phyloP scores from a whole-genome alignment of 139 green algal species.

The Haematococcus sp. region DNA sequence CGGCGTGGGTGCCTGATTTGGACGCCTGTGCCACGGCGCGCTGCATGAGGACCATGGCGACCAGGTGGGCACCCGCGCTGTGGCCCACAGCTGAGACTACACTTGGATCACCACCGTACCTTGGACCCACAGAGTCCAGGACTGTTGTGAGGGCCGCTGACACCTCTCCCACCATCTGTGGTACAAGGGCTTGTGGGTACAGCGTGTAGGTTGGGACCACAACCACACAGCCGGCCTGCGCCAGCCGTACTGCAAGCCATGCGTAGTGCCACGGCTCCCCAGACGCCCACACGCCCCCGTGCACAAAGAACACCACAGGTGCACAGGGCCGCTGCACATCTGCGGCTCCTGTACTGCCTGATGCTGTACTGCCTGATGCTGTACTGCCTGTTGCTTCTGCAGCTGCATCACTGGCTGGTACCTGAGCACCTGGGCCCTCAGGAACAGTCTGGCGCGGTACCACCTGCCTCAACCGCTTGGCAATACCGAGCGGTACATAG shows the following conservation, averaged over 20 bases:
- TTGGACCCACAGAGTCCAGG: slow-evolving; percentile 33
- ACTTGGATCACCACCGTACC: slow-evolving; percentile 49
- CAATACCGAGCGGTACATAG: slow-evolving; percentile 33
- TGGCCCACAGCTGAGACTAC: slow-evolving; percentile 65
- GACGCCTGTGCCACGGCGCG: slow-evolving; percentile 27
- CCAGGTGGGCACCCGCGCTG: slow-evolving; percentile 73
- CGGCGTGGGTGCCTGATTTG: slow-evolving; percentile 9
- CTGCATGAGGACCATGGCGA: slow-evolving; percentile 64
- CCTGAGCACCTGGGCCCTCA: neutral
- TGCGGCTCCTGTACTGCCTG: neutral
- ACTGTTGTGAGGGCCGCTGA: slow-evolving; percentile 59
- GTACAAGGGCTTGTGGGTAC: slow-evolving; percentile 56
- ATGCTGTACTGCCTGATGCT: too few relatives aligned
- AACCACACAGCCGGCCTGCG: slow-evolving; percentile 55
- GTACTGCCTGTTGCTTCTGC: slow-evolving; percentile 7
- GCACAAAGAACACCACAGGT: slow-evolving; percentile 76
- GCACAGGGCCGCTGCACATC: neutral
- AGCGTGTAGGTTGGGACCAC: slow-evolving; percentile 64
- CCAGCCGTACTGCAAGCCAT: slow-evolving; percentile 15
- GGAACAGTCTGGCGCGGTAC: too few relatives aligned
- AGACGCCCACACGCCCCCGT: slow-evolving; percentile 78
- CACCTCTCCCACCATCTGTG: slow-evolving; percentile 67
- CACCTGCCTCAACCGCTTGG: neutral
- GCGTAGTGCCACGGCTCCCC: slow-evolving; percentile 36
- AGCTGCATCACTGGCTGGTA: neutral